Conservation (phyloP, 75 land plant species). For the Isoetes taiwanensis region DNA sequence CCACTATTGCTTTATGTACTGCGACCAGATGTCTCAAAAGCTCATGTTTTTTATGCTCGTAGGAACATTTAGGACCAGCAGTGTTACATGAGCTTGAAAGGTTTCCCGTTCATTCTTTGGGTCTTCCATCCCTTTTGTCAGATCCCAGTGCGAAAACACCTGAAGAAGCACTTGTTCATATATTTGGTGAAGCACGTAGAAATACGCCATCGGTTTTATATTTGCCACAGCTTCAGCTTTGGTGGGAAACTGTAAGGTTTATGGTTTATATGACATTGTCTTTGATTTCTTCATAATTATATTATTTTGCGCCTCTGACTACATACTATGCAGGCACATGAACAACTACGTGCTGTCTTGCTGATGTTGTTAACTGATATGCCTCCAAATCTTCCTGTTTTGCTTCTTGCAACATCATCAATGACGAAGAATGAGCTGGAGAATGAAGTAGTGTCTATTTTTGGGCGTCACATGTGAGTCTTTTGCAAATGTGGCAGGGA, state of each 20-base stretch:
- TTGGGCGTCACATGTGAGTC: conserved; percentile 58
- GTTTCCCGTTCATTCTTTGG: conserved; percentile 94
- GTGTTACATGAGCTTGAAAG: conserved; percentile 90
- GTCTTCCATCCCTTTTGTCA: conserved; percentile 82
- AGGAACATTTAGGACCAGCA: conserved; percentile 97
- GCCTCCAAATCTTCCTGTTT: conserved; percentile 78
- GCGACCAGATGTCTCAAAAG: neutral
- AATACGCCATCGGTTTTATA: conserved; percentile 73
- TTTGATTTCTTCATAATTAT: neutral
- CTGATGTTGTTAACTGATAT: conserved; percentile 67
- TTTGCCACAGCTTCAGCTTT: conserved; percentile 78
- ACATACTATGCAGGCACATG: conserved; percentile 48
- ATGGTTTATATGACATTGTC: neutral
- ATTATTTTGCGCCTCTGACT: neutral
- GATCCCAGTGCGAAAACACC: conserved; percentile 95
- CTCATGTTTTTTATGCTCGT: conserved; percentile 20
- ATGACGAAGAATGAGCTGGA: conserved; percentile 30
- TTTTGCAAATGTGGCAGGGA: no score
- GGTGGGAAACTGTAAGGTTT: conserved; percentile 96
- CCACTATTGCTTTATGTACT: neutral
- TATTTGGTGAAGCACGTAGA: conserved; percentile 92
- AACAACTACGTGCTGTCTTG: conserved; percentile 82
- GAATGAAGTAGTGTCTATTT: conserved; percentile 31
- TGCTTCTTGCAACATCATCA: conserved; percentile 70
- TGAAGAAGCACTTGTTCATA: conserved; percentile 92